Evolutionary conservation across 179 eudicot species (phyloP).

Genomic region (Silene noctiflora): DNA sequence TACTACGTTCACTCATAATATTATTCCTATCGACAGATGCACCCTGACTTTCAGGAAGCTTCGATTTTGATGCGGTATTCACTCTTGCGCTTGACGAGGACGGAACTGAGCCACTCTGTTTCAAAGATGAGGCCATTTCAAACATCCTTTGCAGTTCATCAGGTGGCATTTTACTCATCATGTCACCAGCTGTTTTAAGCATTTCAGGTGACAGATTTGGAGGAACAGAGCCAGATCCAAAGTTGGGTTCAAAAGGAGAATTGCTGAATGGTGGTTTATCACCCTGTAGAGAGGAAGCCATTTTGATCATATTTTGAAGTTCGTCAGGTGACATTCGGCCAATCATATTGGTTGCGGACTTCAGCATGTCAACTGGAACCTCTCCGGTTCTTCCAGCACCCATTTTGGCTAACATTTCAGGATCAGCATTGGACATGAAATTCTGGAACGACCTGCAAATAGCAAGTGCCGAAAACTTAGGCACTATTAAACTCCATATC

Average conservation of each 20-base stretch:
- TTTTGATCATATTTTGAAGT: constrained; percentile 77
- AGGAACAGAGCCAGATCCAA: constrained; percentile 58
- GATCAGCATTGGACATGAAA: constrained; percentile 67
- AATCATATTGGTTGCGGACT: constrained; percentile 79
- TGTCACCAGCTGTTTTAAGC: constrained; percentile 81
- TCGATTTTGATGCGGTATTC: constrained; percentile 37
- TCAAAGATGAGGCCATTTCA: constrained; percentile 70
- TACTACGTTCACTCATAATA: constrained; percentile 39
- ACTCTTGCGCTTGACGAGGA: constrained; percentile 36
- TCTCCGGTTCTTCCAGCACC: constrained; percentile 56
- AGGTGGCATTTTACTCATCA: constrained; percentile 90
- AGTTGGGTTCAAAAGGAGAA: constrained; percentile 35
- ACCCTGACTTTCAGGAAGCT: constrained; percentile 29
- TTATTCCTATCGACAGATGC: constrained; percentile 28
- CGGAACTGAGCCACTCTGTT: constrained; percentile 44
- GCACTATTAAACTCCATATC: not conserved
- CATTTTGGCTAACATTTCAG: constrained; percentile 66
- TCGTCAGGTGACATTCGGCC: constrained; percentile 91
- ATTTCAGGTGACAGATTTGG: constrained; percentile 72
- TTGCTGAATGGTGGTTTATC: constrained; percentile 40
- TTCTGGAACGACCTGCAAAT: constrained; percentile 70
- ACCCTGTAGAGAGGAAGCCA: constrained; percentile 86
- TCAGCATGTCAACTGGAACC: constrained; percentile 76
- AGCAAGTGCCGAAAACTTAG: constrained; percentile 16
- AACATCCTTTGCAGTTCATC: constrained; percentile 83